A percentile compares a stretch with the other conserved stretches of the same genome.
Conservation (phyloP, 148 eudicot genomes). For the Vaccinium corymbosum region DNA sequence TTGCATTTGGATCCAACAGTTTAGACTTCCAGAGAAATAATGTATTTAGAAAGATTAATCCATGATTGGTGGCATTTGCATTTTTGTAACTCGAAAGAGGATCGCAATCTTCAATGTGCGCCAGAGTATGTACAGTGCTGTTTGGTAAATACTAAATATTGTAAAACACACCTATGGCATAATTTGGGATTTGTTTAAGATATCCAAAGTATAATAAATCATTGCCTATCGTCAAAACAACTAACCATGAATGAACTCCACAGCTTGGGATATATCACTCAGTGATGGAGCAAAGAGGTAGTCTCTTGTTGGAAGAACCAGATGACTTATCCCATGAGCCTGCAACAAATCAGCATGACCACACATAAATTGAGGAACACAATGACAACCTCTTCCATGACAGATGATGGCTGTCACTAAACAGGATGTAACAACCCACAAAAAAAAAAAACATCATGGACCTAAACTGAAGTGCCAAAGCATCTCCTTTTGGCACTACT, state of each 20-base stretch:
- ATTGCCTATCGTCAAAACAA: not conserved
- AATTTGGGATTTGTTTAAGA: not conserved
- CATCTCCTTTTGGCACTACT: not conserved
- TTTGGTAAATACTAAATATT: not conserved
- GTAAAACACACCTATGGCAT: not conserved
- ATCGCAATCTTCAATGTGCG: not conserved
- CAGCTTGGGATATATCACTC: slow-evolving; percentile 66
- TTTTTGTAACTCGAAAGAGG: not conserved
- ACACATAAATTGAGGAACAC: not conserved
- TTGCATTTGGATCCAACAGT: not conserved
- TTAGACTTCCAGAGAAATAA: not conserved
- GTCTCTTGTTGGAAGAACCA: slow-evolving; percentile 93
- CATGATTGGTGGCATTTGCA: not conserved
- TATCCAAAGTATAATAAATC: not conserved
- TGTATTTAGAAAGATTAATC: not conserved
- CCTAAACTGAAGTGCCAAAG: not conserved
- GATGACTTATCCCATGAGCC: slow-evolving; percentile 81
- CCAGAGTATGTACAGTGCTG: not conserved
- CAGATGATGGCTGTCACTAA: not conserved
- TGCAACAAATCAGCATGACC: slow-evolving; percentile 23
- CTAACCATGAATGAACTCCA: slow-evolving; percentile 79
- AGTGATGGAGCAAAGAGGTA: slow-evolving; percentile 86
- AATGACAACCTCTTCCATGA: not conserved
- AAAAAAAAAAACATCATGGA: not conserved
- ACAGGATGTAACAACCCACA: not conserved